Evolutionary conservation across 345 rosid species (phyloP).

Genomic region (Limnanthes douglasii): DNA sequence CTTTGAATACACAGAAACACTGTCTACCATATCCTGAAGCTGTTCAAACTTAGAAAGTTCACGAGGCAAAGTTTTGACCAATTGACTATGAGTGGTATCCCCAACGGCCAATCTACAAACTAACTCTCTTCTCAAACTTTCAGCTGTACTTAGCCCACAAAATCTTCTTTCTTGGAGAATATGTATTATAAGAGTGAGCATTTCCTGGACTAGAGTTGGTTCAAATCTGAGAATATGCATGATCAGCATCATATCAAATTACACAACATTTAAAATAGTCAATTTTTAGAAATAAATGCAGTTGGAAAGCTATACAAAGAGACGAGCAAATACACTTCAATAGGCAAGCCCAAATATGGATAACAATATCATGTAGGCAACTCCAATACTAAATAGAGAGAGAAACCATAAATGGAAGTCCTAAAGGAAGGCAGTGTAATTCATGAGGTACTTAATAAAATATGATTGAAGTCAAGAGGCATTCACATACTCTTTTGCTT

Average conservation of each 20-base stretch:
- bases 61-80: slow-evolving; percentile 68
- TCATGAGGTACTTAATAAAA: background rate
- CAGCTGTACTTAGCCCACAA: slow-evolving; percentile 58
- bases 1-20: slow-evolving; percentile 53
- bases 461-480: background rate
- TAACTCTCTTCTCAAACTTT: slow-evolving; percentile 79
- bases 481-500: slow-evolving; percentile 46
- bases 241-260: slow-evolving; percentile 8
- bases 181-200: slow-evolving; percentile 81
- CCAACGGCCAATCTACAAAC: slow-evolving; percentile 75
- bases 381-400: slow-evolving; percentile 1
- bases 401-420: no score
- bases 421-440: no score
- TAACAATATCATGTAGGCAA: slow-evolving; percentile 2
- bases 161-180: slow-evolving; percentile 84
- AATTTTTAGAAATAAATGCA: slow-evolving; percentile 5
- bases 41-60: slow-evolving; percentile 66
- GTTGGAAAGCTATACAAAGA: background rate
- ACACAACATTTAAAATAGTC: slow-evolving; percentile 4
- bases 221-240: slow-evolving; percentile 47
- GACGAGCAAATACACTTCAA: slow-evolving; percentile 1
- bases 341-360: slow-evolving; percentile 4
- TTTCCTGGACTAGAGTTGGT: slow-evolving; percentile 66
- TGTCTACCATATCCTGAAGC: slow-evolving; percentile 69
- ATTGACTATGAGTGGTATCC: slow-evolving; percentile 87